Base-by-base conservation (phyloP, 2,329 filamentous ascomycete species). In the Fusarium continuum region DNA sequence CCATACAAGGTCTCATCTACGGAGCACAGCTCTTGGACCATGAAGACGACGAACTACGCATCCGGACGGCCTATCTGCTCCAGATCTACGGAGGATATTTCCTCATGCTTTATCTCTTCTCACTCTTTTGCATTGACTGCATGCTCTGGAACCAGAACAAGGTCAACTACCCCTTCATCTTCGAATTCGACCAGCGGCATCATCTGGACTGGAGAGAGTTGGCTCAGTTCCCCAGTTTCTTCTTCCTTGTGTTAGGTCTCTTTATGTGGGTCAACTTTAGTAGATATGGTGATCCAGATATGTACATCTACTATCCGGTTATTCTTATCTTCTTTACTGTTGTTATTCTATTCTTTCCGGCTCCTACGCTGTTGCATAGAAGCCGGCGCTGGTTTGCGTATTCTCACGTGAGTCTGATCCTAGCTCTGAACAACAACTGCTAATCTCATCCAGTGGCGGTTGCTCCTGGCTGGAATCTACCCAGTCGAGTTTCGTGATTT, bases 401-500 rank as follows among this genome's bases (percentile, higher is more conserved):
- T 75, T 93, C 92, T n/a, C 89, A 94, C 78, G 91, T 93, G 76
- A 80, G 90, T 82, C 31, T 26, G 8, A 2, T 5, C 2, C n/a
- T 2, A 6, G 4, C 13, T 2, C 4, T 10, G 2, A 1, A 28
- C 4, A 16, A 22, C 8, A n/a, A 8, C 20, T 17, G 16, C 63
- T 72, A 25, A 72, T 50, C n/a, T 39, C 14, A 2, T 17, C 1
- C 6, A 95, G 90, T 96, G 91, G 85, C 91, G 95, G 59, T 82
- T 98, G 16, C 79, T 96, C 48, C 84, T 94, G 43, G 92, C 94
- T 13, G 93, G 93, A 5, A 75, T 96, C 17, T 97, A 96, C 71
- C 92, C 92, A 2, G 95, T 99, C 44, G 94, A 98, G 74, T 99
- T 98, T 75, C 87, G 93, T 55, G 95, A 99, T 76, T 98, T 99